Base-by-base conservation (phyloP, 805 yeast genomes). In the Wickerhamiella allomyrinae region DNA sequence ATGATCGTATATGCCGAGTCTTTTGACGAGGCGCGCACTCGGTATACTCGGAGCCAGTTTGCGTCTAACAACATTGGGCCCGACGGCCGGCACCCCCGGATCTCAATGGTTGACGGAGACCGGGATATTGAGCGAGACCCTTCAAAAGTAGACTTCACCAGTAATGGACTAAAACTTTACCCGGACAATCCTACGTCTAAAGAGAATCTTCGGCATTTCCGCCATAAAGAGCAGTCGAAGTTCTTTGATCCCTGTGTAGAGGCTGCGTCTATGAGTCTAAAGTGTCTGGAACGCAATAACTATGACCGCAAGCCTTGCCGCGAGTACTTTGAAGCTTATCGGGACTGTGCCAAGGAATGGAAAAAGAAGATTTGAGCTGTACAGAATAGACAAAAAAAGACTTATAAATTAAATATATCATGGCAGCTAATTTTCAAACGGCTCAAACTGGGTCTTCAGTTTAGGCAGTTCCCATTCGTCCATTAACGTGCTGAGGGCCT, bases 241-340 rank as follows among this genome's bases (percentile, higher is more conserved):
- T 91, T 70, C 59, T 89, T 80, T 55, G 96, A 89, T 57, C 98
- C 98, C 0, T 89, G 98, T 60, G 80, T 77, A 37, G 91, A 86
- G 55, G 77, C 91, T 29, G 71, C 95, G 8, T 77, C 76, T 57
- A 89, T 94, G 76, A 82, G 94, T 35, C 66, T 86, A 49, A 73
- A 73, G 49, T 89, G 98, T 54, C 66, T 89, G 58, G 89, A 84
- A 52, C 60, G 80, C 39, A 83, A 87, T 56, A 70, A 77, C 51
- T 78, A 73, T 66, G 84, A 74, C 66, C 73, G 68, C 66, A 76
- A 67, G 41, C 69, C 60, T 62, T 85, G 79, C 66, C 74, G 63
- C 58, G 94, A 81, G 45, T 89, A 83, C 56, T 91, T 89, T 58
- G 85, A 79, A 53, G 95, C 96, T 0, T 89, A 89, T 58, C 69